Base-by-base conservation (phyloP, 192 early-diverging fungal genomes). In the Phycomyces blakesleeanus region DNA sequence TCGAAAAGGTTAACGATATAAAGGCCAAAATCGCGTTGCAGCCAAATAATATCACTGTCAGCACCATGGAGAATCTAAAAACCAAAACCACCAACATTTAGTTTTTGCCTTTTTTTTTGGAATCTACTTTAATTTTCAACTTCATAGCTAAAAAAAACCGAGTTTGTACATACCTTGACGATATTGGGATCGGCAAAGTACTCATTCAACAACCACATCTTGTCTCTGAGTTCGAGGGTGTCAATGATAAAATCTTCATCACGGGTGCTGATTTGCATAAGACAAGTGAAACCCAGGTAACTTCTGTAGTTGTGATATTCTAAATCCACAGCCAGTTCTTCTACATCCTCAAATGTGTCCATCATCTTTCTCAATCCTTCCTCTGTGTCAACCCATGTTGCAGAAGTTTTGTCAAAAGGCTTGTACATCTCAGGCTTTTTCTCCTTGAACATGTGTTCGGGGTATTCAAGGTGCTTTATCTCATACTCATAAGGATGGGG, bases 1-100 rank as follows among this genome's bases (percentile, higher is more conserved):
- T 99, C 97, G 71, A 98, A 98, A 16, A 99, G 70, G 44, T 93
- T 91, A 5, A 99, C 97, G 44, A 99, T 74, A 61, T 99, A 99
- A 7, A 96, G 75, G 24, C 94, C 95, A 75, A 99, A 98, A 64
- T 99, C 97, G 20, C 89, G 83, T 76, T 99, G 97, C 58, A 99
- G 80, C 97, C 97, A 99, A 56, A 85, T 71, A 18, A 99, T 85
- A 83, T 99, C 97, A 73, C 74, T 84, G 20, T 96, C 91, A n/a
- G 97, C 96, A 71, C 97, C 97, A 68, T 99, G 97, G 34, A 99
- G 80, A 21, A 93, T 72, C 79, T 82, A 67, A 16, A 39, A 10
- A 61, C 5, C 22, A 39, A 5, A 66, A 52, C 14, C 7, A 25
- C 44, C 0, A 29, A n/a, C n/a, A n/a, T n/a, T n/a, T n/a, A n/a